A percentile compares a stretch with the other conserved stretches of the same genome.
phyloP scores from a whole-genome alignment of 2,329 filamentous ascomycete species.

The Cladosporium colombiae region DNA sequence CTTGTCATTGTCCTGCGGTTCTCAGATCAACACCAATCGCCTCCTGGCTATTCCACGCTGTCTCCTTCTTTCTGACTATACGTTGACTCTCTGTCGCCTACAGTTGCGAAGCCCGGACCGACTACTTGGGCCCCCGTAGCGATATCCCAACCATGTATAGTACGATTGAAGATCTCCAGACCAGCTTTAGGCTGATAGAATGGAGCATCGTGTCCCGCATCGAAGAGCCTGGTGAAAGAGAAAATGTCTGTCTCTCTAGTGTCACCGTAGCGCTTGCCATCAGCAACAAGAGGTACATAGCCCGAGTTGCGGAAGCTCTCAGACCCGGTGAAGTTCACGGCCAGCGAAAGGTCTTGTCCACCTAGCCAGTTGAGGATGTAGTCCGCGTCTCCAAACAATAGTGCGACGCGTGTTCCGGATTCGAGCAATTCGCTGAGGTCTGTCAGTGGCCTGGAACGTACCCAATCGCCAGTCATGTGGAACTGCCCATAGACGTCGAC shows the following conservation, averaged over 20 bases:
- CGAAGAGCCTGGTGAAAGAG: conserved; percentile 53
- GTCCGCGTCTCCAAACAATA: conserved; percentile 64
- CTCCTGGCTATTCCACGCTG: neutral
- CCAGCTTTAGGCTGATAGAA: conserved; percentile 54
- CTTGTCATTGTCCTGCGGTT: neutral
- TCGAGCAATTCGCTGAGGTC: conserved; percentile 46
- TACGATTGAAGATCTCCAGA: conserved; percentile 53
- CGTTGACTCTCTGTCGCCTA: neutral
- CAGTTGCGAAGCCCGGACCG: neutral
- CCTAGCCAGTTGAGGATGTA: conserved; percentile 53
- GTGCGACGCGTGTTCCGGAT: conserved; percentile 57
- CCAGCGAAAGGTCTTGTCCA: conserved; percentile 56
- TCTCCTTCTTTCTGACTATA: conserved; percentile 6
- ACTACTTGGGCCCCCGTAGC: conserved; percentile 46
- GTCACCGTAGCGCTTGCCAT: conserved; percentile 52
- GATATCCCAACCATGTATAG: conserved; percentile 51
- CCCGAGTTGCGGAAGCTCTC: conserved; percentile 48
- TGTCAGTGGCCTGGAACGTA: conserved; percentile 42
- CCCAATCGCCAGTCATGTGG: conserved; percentile 45
- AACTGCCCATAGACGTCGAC: conserved; percentile 45
- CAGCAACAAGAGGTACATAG: conserved; percentile 53
- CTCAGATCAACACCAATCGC: neutral
- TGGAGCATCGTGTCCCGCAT: conserved; percentile 53
- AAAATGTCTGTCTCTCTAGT: conserved; percentile 54
- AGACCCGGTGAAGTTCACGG: conserved; percentile 44